Evolutionary conservation across 2,329 filamentous ascomycete genomes (phyloP).

Genomic region (Botrytis squamosa): DNA sequence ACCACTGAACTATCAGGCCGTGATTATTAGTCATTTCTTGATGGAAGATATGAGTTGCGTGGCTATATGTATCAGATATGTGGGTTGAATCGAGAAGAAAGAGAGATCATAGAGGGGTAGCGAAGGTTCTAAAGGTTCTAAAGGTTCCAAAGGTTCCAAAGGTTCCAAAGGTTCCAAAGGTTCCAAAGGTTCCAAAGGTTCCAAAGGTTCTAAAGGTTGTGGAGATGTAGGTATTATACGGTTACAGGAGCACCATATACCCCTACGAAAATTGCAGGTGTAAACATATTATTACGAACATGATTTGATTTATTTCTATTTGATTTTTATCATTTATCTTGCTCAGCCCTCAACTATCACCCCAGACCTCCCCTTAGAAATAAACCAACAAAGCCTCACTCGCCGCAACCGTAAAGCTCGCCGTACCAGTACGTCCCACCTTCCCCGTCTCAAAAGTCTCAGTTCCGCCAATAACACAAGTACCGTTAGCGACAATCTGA

Average conservation of each 20-base stretch:
- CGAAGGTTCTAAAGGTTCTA: too few relatives aligned
- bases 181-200: too few relatives aligned
- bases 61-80: rapidly evolving
- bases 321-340: neutral
- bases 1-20: slow-evolving; percentile 17
- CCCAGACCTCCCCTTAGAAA: slow-evolving; percentile 32
- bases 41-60: rapidly evolving
- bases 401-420: slow-evolving; percentile 45
- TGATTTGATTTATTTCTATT: neutral
- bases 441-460: slow-evolving; percentile 42
- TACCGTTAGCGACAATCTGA: slow-evolving; percentile 47
- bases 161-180: too few relatives aligned
- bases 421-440: slow-evolving; percentile 41
- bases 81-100: neutral
- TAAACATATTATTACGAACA: neutral
- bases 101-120: neutral
- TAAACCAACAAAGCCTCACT: slow-evolving; percentile 51
- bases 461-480: slow-evolving; percentile 45
- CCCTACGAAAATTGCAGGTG: neutral
- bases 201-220: too few relatives aligned
- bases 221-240: too few relatives aligned
- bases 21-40: neutral
- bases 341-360: neutral
- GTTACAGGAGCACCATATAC: neutral
- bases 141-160: too few relatives aligned